Evolutionary conservation across 106 monocot genomes (phyloP), one percentile per base, ranked within the genome.

Genomic region (Apostasia ramifera): DNA sequence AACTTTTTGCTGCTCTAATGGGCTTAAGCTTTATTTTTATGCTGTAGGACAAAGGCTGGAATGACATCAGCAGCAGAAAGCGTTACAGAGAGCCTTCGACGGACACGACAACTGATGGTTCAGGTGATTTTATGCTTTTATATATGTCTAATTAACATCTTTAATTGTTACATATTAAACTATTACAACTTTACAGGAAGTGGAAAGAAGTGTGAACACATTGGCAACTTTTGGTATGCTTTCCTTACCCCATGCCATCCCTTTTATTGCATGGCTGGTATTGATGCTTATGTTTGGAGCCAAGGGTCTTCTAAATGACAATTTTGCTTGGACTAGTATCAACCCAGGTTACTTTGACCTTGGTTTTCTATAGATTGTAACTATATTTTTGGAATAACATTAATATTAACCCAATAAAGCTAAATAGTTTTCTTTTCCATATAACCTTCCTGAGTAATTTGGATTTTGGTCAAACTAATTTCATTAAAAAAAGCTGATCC

Each of bases 31-130:
- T 77, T 62, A 14, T 37, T 52, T 41, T 58, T 6, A 51, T 66
- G 13, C 47, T 46, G 11, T 47, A 95, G 95, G 79, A 97, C 95
- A 57, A 89, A 97, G 67, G 72, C 75, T 77, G 95, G 95, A 53
- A 86, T 97, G 89, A 87, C 84, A 59, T 87, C 92, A 75, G 91
- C 95, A 66, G 86, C 95, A 58, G 95, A 97, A 83, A 85, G 86
- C 63, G 85, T 97, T 39, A 97, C 95, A 10, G 92, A 97, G 26
- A 89, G 92, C 74, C 92, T 97, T 62, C 83, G 95, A 8, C 83
- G 95, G 3, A 81, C 86, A 58, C 86, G 86, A 59, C 95, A 97
- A 55, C 41, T 97, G 71, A 92, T 97, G 95, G 85, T 97, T 85
- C 95, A 97, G 85, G 95, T 91, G 71, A 79, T 48, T 61, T 3